Base-by-base conservation (phyloP, 768 basidiomycete species). In the Saitozyma sp. region DNA sequence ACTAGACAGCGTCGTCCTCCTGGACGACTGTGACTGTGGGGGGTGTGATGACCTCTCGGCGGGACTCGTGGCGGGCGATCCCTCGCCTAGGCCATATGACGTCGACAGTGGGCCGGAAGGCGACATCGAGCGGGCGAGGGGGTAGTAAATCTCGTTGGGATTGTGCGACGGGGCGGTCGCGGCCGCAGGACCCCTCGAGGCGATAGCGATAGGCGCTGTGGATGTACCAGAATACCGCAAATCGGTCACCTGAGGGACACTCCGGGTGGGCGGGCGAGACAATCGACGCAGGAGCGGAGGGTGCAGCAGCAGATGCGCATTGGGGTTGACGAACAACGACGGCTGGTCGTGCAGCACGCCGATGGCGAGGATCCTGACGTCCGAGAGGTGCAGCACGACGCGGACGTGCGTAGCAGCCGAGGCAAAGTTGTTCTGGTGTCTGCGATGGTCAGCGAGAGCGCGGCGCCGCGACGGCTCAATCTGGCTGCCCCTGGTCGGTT, bases 391-490 rank as follows among this genome's bases (percentile, higher is more conserved):
- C 3, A 70, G 57, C 16, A 71, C 39, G 1, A 74, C 72, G 14
- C 77, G 65, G 16, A 74, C 65, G 13, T 71, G 64, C 5, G 75
- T 75, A 0, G 67, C 66, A 10, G 70, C 67, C 4, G 62, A 17
- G n/a, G 70, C 55, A 20, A 78, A 67, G 59, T 77, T 77, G 66
- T 77, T 78, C 57, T 78, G 77, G 43, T 66, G 61, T 58, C 71
- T 73, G 64, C 20, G 16, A 50, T n/a, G 20, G 54, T 20, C 17
- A 52, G 43, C 9, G 5, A 54, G 19, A 29, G 29, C 11, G 43
- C 51, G 13, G 13, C 17, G 20, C 16, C 39, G 50, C 16, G 46
- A 29, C n/a, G 9, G 0, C 42, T 38, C n/a, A 50, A 19, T 17
- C 11, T 17, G n/a, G n/a, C n/a, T n/a, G n/a, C n/a, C n/a, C n/a